Base-by-base conservation (phyloP, 2,329 filamentous ascomycete genomes). In the Aspergillaceae sp. region DNA sequence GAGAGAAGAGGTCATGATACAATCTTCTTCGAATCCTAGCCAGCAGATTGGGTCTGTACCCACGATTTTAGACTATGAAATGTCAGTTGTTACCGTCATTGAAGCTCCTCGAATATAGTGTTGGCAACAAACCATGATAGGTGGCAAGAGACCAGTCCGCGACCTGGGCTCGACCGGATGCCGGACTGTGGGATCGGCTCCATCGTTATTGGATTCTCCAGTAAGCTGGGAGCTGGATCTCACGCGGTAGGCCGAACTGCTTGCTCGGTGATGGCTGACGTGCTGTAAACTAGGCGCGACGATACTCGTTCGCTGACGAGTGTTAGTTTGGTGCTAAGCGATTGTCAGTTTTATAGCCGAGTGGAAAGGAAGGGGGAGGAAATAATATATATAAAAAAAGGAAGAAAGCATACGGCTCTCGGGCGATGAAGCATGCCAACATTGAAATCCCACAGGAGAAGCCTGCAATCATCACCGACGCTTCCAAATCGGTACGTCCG, bases 401-500 rank as follows among this genome's bases (percentile, higher is more conserved):
- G 30, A 32, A 32, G 30, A 9, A 9, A 37, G 78, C 85, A 61
- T 72, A 89, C 86, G 55, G 80, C 84, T 69, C 91, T 91, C 19
- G 92, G 91, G 49, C 90, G 79, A 66, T 94, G 87, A 57, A 98
- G 75, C 91, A 97, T 97, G 56, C 89, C 89, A 37, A 95, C 88
- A 54, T 84, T 95, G 64, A 98, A 98, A 71, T 98, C 92, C 92
- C 92, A 98, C 8, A 98, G 73, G 48, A 95, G 80, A 11, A 98
- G 73, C 47, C 89, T 78, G 57, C 90, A 87, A 64, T 98, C 92
- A 63, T 97, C 91, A 9, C 91, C 92, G 1, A 98, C 91, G 58
- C 88, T 95, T 29, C 92, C 92, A 59, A 98, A 95, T 1, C 92
- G 81, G 68, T 98, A 98, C 58, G 88, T 97, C 56, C 86, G 82